Evolutionary conservation across 2,329 filamentous ascomycete genomes (phyloP), one percentile per base, ranked within the genome.

Genomic region (Fusarium stilboides): DNA sequence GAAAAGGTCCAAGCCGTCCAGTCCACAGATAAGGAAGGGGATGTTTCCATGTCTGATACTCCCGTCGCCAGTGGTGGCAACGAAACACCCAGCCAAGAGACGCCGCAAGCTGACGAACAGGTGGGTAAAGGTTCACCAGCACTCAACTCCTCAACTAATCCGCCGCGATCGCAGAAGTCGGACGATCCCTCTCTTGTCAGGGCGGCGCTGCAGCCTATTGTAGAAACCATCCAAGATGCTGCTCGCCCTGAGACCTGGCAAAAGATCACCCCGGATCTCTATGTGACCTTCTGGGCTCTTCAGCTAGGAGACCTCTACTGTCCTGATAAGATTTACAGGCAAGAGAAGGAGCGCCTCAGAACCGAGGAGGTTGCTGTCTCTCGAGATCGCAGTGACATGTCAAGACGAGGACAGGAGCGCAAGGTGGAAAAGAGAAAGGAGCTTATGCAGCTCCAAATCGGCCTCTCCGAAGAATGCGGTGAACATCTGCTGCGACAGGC

Each of bases 261-360:
- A 13, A 88, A 88, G 50, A 87, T 98, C 52, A 94, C 89, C 43
- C 85, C 94, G 1, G 89, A 92, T 31, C 95, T 98, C 77, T 98
- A 94, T 75, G 89, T 92, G 43, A 92, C 92, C 0, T 99, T 99
- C 80, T 99, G 96, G 96, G 91, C 94, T 51, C 85, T 98, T 14
- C 91, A 94, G 28, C 86, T 97, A 5, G 90, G 92, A 45, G 95
- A 99, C 77, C 84, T 98, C 59, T 88, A 89, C 58, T 89, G 94
- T 68, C 92, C 93, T 2, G 89, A 89, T 65, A 86, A 89, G 34
- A 92, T 91, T 63, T 99, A 99, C 77, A 87, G 92, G 47, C 87
- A 89, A 17, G 94, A 97, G 76, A 89, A 91, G 36, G 87, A 89
- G 20, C 86, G 89, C 10, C 84, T 94, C 22, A 88, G 90, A 70